These are phyloP conservation scores for Metschnikowia vanudenii DNA, from an alignment of 805 yeast genomes.

Conservation along the genomic window DNA sequence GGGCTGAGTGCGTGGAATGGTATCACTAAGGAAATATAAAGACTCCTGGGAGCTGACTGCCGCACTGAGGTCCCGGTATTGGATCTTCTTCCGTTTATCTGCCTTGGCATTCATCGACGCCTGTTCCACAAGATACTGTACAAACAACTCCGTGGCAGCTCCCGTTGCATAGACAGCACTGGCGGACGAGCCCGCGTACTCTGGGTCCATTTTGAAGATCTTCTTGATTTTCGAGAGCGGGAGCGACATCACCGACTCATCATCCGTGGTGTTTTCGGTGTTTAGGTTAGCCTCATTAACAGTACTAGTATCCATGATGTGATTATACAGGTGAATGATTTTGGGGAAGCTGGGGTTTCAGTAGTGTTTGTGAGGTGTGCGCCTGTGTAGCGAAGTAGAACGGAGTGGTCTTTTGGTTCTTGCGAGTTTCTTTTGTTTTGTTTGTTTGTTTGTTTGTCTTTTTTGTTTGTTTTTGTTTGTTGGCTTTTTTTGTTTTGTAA, in stretches of 20 bases:
- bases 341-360: no score
- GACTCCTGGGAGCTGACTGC: constrained; percentile 61
- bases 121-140: constrained; percentile 68
- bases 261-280: neutral
- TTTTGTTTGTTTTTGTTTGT: no score
- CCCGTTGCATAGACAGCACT: constrained; percentile 74
- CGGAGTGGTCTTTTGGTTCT: no score
- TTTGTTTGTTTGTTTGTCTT: no score
- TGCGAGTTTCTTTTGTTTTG: no score
- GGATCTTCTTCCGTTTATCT: constrained; percentile 66
- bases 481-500: no score
- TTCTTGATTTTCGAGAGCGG: constrained; percentile 71
- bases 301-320: no score
- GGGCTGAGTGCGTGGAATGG: constrained; percentile 63
- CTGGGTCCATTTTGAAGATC: constrained; percentile 75
- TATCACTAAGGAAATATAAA: constrained; percentile 59
- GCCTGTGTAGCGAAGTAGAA: no score
- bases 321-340: no score
- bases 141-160: constrained; percentile 73
- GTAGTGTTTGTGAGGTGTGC: no score
- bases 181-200: constrained; percentile 62
- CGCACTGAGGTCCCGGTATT: constrained; percentile 65
- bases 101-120: constrained; percentile 64
- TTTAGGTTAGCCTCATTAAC: neutral
- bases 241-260: constrained; percentile 28